Evolutionary conservation across 2,329 filamentous ascomycete species (phyloP).

Genomic region (Trichothecium sympodiale): DNA sequence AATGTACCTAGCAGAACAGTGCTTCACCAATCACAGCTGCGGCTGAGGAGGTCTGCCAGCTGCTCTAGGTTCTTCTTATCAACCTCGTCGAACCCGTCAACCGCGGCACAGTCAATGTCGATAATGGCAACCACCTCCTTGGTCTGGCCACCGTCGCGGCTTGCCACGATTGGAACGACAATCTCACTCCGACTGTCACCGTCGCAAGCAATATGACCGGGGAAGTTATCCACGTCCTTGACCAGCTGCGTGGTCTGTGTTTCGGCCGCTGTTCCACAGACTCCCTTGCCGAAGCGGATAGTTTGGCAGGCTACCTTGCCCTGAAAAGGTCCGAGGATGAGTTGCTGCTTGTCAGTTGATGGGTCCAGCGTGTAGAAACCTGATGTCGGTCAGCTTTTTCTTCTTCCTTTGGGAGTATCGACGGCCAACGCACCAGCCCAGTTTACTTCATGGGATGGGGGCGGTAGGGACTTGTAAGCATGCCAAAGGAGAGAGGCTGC

Average conservation of each 20-base stretch:
- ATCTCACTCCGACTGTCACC: constrained; percentile 67
- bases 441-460: constrained; percentile 58
- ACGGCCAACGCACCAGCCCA: constrained; percentile 50
- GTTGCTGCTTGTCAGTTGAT: constrained; percentile 29
- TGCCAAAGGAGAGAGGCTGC: constrained; percentile 69
- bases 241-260: constrained; percentile 53
- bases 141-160: constrained; percentile 14
- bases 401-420: constrained; percentile 1
- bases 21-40: constrained; percentile 53
- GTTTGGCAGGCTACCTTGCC: constrained; percentile 72
- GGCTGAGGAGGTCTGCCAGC: constrained; percentile 47
- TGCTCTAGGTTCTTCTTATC: constrained; percentile 57
- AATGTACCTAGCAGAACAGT: constrained; percentile 1
- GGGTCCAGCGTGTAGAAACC: constrained; percentile 65
- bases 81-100: constrained; percentile 56
- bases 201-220: constrained; percentile 76
- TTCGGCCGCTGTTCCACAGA: constrained; percentile 62
- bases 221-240: constrained; percentile 60
- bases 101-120: constrained; percentile 63
- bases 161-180: constrained; percentile 58
- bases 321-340: constrained; percentile 72
- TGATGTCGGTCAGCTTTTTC: constrained; percentile 14
- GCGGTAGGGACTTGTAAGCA: constrained; percentile 60
- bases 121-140: constrained; percentile 59
- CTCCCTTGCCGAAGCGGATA: constrained; percentile 61